Base-by-base conservation (phyloP, 495 filamentous ascomycete species). In the Hypoxylon crocopeplum region DNA sequence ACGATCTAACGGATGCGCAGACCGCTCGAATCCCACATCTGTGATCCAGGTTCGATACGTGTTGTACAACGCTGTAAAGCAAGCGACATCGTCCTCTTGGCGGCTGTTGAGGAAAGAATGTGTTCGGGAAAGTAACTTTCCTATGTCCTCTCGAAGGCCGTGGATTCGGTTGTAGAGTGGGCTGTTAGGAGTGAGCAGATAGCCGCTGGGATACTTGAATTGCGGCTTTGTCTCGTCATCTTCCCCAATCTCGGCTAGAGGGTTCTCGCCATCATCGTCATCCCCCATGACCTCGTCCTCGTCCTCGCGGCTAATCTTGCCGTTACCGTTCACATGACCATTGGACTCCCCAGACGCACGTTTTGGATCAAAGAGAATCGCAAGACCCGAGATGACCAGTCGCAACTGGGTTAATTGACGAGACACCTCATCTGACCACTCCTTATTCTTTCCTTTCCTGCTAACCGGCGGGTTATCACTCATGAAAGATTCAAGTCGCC, bases 341-440 rank as follows among this genome's bases (percentile, higher is more conserved):
- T 66, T 55, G 2, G 61, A 69, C 27, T 77, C 75, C 0, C 74
- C 77, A 1, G 87, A 87, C 6, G 88, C 87, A 15, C 85, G 79
- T 53, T 87, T 84, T 2, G 91, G 81, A 56, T 97, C 91, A 61
- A 98, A 98, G 6, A 99, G 80, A 1, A 89, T 84, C 7, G 93
- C 90, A 7, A 96, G 83, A 32, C 94, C 94, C 10, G 92, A 95
- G 45, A 97, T 80, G 21, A 95, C 80, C 27, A 99, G 81, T 51
- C 93, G 82, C 13, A 98, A 76, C 40, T 96, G 88, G 2, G 91
- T 88, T 39, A 99, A 73, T 70, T 95, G 95, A 51, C 94, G 78
- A 3, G 92, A 90, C 24, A 97, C 87, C 72, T 98, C 95, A 73
- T 99, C 94, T 0, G 93, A 97, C 94, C 94, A 99, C 62, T 95